Base-by-base conservation (phyloP, 2,329 filamentous ascomycete genomes). In the Dothideomycetidae sp. region DNA sequence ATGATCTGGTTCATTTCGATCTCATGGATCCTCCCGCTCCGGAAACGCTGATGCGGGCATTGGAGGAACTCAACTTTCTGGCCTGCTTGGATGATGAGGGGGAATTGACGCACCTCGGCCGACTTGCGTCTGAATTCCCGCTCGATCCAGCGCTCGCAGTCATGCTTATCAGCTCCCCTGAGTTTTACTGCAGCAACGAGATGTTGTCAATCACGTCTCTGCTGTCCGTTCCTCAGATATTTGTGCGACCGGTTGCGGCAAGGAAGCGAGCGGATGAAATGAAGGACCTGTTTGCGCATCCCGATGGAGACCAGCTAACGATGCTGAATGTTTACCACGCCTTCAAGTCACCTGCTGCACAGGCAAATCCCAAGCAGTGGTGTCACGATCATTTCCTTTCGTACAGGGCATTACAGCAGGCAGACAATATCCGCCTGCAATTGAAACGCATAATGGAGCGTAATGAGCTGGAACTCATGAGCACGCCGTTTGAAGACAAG, bases 181-280 rank as follows among this genome's bases (percentile, higher is more conserved):
- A 98, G 54, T 98, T 98, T 61, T 93, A 90, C 64, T 98, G 90
- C 68, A 93, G 86, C 31, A 96, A 96, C 60, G 90, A 98, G 65
- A 90, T 98, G 29, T 71, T 98, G 10, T 96, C 90, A 29, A 81
- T 98, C 50, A 93, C 86, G 1, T 81, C 90, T 1, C 73, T 98
- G 9, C 74, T 98, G 13, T 96, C 88, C 0, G 90, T 96, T 9
- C 90, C 90, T 0, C 83, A 94, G 56, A 75, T 96, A 42, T 98
- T 93, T 55, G 74, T 93, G 18, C 82, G 90, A 5, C 90, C 90
- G 1, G 80, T 81, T 33, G 75, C 73, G 51, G 78, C 82, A 48
- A 77, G 86, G 44, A 92, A 93, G 63, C 79, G 82, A 31, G 90
- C 90, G 32, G 90, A 98, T 56, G 85, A 94, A 59, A 96, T 96